Evolutionary conservation across 139 green algal species (phyloP).

Genomic region (Haematococcus sp.): DNA sequence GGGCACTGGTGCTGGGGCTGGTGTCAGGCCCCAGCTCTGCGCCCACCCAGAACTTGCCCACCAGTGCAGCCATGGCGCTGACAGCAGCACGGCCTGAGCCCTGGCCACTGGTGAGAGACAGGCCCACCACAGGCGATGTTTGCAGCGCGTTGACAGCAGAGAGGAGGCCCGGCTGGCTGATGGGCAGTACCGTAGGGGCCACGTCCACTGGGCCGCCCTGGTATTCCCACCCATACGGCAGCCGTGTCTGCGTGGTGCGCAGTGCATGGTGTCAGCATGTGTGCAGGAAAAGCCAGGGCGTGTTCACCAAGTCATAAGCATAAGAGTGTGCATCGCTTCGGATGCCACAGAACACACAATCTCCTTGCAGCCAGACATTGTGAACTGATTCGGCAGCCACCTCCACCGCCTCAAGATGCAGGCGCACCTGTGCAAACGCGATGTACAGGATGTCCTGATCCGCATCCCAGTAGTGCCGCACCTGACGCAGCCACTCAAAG

Average conservation of each 20-base stretch:
- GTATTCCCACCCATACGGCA: conserved; percentile 46
- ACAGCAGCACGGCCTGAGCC: background rate
- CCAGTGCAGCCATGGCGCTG: background rate
- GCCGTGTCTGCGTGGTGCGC: conserved; percentile 10
- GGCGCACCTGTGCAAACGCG: conserved; percentile 22
- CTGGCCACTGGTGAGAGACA: background rate
- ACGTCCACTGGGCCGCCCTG: conserved; percentile 17
- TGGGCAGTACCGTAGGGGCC: conserved; percentile 7
- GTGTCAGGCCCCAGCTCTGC: background rate
- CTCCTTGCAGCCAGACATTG: too few species aligned
- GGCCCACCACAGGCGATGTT: conserved; percentile 30
- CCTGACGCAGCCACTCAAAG: conserved; percentile 34
- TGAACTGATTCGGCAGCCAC: too few species aligned
- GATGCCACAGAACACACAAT: too few species aligned
- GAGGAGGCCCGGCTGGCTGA: conserved; percentile 25
- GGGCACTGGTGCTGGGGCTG: background rate
- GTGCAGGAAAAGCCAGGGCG: too few species aligned
- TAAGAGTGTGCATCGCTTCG: too few species aligned
- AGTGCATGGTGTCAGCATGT: background rate
- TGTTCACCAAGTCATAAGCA: too few species aligned
- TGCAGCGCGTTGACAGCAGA: conserved; percentile 32
- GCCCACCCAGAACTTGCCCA: conserved; percentile 12
- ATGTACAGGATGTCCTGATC: conserved; percentile 21
- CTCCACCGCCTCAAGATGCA: too few species aligned
- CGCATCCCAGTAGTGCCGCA: conserved; percentile 42